Conservation (phyloP, 768 basidiomycete species). For the Xerocomellus intermedius region DNA sequence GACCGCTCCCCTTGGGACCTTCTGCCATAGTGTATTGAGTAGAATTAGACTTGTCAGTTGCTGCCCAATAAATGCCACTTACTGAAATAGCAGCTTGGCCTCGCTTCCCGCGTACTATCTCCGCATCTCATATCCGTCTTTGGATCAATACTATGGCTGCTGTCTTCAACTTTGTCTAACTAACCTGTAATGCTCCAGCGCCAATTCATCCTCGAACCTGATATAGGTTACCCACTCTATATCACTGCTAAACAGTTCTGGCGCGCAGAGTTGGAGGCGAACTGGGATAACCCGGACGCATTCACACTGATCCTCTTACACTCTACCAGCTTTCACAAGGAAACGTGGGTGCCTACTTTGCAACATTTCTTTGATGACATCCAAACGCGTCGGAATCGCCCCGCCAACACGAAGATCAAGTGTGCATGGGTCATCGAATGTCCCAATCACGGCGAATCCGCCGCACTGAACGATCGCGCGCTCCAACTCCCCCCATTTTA, state of each 20-base stretch:
- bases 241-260: slow-evolving; percentile 60
- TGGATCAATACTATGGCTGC: neutral
- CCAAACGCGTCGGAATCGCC: neutral
- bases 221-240: slow-evolving; percentile 44
- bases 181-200: slow-evolving; percentile 22
- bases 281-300: slow-evolving; percentile 40
- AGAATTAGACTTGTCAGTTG: no score
- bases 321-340: slow-evolving; percentile 73
- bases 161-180: neutral
- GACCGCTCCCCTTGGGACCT: no score
- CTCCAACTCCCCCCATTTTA: slow-evolving; percentile 45
- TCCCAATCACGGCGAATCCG: slow-evolving; percentile 70
- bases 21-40: no score
- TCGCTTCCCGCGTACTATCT: neutral
- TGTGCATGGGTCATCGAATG: slow-evolving; percentile 67
- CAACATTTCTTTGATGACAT: slow-evolving; percentile 42
- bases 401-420: slow-evolving; percentile 20
- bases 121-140: neutral
- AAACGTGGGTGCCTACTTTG: slow-evolving; percentile 67
- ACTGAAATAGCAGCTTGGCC: no score
- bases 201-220: slow-evolving; percentile 37
- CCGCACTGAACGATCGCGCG: slow-evolving; percentile 47
- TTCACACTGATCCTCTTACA: slow-evolving; percentile 62
- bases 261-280: slow-evolving; percentile 38
- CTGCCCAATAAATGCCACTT: no score